These are phyloP conservation scores for Microbotryum intermedium DNA, from an alignment of 1,284 basidiomycete genomes.

Conservation along the genomic window DNA sequence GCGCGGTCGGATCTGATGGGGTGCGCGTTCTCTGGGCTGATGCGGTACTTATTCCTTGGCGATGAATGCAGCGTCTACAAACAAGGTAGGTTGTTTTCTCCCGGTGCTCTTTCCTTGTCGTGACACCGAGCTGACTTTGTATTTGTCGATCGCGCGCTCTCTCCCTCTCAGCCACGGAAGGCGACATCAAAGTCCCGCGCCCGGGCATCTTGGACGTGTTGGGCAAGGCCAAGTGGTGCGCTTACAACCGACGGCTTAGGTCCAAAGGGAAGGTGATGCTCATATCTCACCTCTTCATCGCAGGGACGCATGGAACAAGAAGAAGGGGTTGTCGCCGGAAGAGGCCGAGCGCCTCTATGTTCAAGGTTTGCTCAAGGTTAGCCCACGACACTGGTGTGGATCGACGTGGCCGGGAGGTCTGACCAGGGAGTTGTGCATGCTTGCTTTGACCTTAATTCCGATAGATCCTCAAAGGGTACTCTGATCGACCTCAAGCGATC, in stretches of 20 bases:
- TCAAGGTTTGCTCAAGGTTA: conserved; percentile 58
- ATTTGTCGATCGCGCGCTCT: too few species aligned
- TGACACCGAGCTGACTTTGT: not conserved
- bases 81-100: conserved; percentile 30
- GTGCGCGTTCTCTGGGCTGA: conserved; percentile 2
- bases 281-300: not conserved
- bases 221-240: conserved; percentile 79
- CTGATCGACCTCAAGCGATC: conserved; percentile 39
- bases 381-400: conserved; percentile 30
- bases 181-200: conserved; percentile 67
- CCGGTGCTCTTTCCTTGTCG: not conserved
- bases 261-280: too few species aligned
- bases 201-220: conserved; percentile 90
- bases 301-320: conserved; percentile 79
- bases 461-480: conserved; percentile 38
- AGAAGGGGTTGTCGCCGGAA: conserved; percentile 62
- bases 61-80: conserved; percentile 37
- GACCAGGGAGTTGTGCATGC: too few species aligned
- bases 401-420: not conserved
- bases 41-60: conserved; percentile 14
- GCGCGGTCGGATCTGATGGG: not conserved
- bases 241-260: not conserved
- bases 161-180: conserved; percentile 64
- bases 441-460: too few species aligned
- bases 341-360: conserved; percentile 65